Evolutionary conservation across 768 basidiomycete species (phyloP).

Genomic region (Podaxis sp.): DNA sequence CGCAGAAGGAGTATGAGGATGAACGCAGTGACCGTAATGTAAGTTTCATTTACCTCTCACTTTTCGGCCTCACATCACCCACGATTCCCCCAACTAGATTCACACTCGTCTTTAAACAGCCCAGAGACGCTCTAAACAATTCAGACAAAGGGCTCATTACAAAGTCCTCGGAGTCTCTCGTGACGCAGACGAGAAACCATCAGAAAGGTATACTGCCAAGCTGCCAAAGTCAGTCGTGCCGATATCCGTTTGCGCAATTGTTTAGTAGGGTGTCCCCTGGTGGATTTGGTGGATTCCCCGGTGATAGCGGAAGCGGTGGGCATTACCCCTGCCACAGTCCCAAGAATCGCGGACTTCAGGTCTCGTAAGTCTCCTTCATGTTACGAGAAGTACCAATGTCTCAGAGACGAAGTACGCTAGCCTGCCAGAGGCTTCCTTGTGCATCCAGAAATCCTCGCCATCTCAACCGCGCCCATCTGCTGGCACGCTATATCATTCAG

Average conservation of each 20-base stretch:
- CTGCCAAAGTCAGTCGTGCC: slow-evolving; percentile 82
- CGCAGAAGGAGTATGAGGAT: slow-evolving; percentile 84
- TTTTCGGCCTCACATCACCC: neutral
- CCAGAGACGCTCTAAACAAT: slow-evolving; percentile 84
- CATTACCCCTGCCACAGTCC: too few relatives aligned
- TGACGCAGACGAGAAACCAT: slow-evolving; percentile 89
- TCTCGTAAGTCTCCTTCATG: too few relatives aligned
- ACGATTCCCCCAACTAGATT: slow-evolving; percentile 44
- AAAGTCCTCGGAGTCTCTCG: slow-evolving; percentile 87
- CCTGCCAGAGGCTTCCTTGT: slow-evolving; percentile 97
- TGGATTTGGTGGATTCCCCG: slow-evolving; percentile 12
- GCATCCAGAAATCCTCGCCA: slow-evolving; percentile 95
- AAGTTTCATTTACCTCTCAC: slow-evolving; percentile 23
- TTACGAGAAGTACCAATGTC: too few relatives aligned
- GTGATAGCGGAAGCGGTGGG: slow-evolving; percentile 38
- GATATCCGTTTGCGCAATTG: slow-evolving; percentile 86
- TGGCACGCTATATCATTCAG: slow-evolving; percentile 98
- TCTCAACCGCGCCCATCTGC: slow-evolving; percentile 96
- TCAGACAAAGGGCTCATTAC: slow-evolving; percentile 93
- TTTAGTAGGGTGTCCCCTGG: slow-evolving; percentile 50
- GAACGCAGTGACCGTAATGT: slow-evolving; percentile 79
- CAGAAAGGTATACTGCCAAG: slow-evolving; percentile 89
- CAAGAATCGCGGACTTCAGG: too few relatives aligned
- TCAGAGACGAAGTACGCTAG: too few relatives aligned
- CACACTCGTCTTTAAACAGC: slow-evolving; percentile 73